phyloP scores from a whole-genome alignment of 208 protist species.

The Acanthamoeba sp. region DNA sequence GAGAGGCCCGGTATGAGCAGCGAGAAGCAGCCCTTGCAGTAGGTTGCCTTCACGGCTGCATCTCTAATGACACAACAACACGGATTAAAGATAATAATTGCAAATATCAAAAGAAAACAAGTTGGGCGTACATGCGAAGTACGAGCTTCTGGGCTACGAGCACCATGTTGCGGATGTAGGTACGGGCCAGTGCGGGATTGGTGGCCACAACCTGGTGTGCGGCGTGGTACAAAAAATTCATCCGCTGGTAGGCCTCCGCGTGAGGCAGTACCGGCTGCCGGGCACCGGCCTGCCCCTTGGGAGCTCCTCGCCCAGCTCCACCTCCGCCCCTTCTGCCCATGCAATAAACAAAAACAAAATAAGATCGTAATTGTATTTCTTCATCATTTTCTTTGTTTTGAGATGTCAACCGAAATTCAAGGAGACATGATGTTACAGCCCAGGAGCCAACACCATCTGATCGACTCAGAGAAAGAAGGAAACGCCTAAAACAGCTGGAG shows the following conservation, averaged over 20 bases:
- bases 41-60: neutral
- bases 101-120: neutral
- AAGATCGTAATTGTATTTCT: no score
- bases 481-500: no score
- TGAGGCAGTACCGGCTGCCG: neutral
- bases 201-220: constrained; percentile 25
- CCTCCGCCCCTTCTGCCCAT: neutral
- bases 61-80: neutral
- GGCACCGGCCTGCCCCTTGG: neutral
- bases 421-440: no score
- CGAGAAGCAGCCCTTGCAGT: constrained; percentile 51
- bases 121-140: neutral
- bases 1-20: constrained; percentile 23
- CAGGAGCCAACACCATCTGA: no score
- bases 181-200: neutral
- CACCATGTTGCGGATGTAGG: constrained; percentile 50
- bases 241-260: constrained; percentile 44
- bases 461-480: neutral
- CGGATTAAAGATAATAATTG: neutral
- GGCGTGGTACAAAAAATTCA: constrained; percentile 48
- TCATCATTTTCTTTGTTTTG: no score
- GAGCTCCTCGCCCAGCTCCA: neutral
- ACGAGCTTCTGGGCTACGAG: constrained; percentile 1
- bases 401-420: no score
- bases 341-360: no score